Evolutionary conservation across 176 grass and related monocot genomes (phyloP).

Genomic region (Musa troglodytarum): DNA sequence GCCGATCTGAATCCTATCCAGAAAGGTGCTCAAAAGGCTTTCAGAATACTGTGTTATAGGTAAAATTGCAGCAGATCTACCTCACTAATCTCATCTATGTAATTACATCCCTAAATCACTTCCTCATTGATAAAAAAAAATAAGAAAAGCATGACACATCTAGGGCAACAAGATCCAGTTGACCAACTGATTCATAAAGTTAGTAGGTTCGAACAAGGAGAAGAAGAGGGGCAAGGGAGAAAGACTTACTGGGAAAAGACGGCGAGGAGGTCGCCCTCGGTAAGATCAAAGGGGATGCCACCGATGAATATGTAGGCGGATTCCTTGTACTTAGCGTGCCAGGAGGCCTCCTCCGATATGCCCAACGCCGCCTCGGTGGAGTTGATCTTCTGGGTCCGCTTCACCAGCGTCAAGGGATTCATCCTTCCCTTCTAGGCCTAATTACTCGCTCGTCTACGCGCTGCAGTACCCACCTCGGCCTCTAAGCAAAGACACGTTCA

Average conservation of each 20-base stretch:
- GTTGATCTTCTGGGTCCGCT: slow-evolving; percentile 85
- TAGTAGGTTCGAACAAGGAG: not conserved
- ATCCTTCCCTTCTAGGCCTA: slow-evolving; percentile 16
- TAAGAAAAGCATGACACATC: not conserved
- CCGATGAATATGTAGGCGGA: slow-evolving; percentile 86
- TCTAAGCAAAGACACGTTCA: too few relatives aligned
- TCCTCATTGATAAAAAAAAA: not conserved
- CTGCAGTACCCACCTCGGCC: too few relatives aligned
- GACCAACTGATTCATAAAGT: not conserved
- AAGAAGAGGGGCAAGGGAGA: not conserved
- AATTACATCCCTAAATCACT: not conserved
- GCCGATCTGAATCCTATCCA: not conserved
- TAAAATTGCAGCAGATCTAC: not conserved
- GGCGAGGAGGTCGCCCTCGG: slow-evolving; percentile 84
- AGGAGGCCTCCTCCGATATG: slow-evolving; percentile 66
- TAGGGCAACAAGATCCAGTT: not conserved
- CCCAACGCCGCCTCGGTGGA: slow-evolving; percentile 71
- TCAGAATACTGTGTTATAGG: too few relatives aligned
- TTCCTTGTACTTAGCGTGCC: slow-evolving; percentile 90
- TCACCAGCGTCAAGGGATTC: slow-evolving; percentile 87
- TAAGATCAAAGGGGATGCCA: slow-evolving; percentile 86
- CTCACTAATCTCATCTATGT: not conserved
- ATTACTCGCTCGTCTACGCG: too few relatives aligned
- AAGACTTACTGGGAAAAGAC: slow-evolving; percentile 56
- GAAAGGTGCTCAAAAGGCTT: not conserved